Percentiles rank a stretch among this genome's conserved stretches.
Evolutionary conservation across 768 basidiomycete species (phyloP).

Genomic region (Calvatia gigantea): DNA sequence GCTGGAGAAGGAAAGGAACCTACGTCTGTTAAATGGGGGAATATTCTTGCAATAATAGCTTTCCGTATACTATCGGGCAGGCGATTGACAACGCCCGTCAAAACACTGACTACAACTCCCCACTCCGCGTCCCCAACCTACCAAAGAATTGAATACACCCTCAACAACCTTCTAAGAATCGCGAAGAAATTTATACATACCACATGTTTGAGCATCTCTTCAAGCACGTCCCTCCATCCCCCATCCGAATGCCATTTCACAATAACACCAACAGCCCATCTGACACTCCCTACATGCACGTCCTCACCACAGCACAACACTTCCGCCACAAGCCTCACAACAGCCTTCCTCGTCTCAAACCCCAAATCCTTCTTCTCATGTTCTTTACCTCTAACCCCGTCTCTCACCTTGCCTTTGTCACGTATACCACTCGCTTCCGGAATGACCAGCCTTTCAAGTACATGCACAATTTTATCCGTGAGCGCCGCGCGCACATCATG

Average conservation of each 20-base stretch:
- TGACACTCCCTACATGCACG: slow-evolving; percentile 5
- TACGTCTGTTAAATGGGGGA: not conserved
- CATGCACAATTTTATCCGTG: slow-evolving; percentile 27
- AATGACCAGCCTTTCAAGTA: slow-evolving; percentile 44
- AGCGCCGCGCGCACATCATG: slow-evolving; percentile 17
- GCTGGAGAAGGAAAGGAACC: slow-evolving; percentile 20
- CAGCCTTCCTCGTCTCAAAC: slow-evolving; percentile 32
- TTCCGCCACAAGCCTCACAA: slow-evolving; percentile 43
- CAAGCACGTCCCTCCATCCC: slow-evolving; percentile 21
- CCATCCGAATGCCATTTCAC: slow-evolving; percentile 19
- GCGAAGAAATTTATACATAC: slow-evolving; percentile 15
- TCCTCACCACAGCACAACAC: slow-evolving; percentile 18
- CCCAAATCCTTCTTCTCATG: not conserved
- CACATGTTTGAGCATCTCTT: slow-evolving; percentile 18
- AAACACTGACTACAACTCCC: not conserved
- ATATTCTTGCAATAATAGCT: not conserved
- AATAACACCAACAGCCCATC: slow-evolving; percentile 19
- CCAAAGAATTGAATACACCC: not conserved
- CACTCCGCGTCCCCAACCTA: slow-evolving; percentile 6
- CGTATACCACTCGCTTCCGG: slow-evolving; percentile 43
- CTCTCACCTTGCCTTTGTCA: slow-evolving; percentile 15
- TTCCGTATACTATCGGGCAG: not conserved
- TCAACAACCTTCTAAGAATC: not conserved
- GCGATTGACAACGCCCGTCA: not conserved
- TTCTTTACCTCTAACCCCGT: not conserved